Evolutionary conservation across 148 eudicot genomes (phyloP), one percentile per base, ranked within the genome.

Genomic region (Hydrangea macrophylla): DNA sequence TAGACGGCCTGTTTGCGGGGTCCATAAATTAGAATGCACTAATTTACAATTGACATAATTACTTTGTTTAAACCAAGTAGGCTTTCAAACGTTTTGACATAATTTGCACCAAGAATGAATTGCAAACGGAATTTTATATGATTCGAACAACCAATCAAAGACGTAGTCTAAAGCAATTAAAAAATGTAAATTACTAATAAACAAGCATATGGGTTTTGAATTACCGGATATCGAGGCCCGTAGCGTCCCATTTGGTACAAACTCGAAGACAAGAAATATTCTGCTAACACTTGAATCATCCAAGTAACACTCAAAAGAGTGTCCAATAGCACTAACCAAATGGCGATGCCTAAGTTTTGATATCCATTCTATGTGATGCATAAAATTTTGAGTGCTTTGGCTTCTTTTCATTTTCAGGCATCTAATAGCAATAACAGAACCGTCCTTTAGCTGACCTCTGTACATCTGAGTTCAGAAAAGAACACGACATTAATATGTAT

Each of bases 221-320:
- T 83, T 85, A 90, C 95, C 92, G 28, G 97, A 88, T 71, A 85
- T 70, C 98, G 96, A 94, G 69, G 84, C 78, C 79, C 92, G 79
- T 36, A 94, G 83, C 9, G 85, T 82, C 65, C 98, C 97, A 32
- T 86, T 90, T 53, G 97, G 89, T 22, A 86, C 86, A 70, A 85
- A 94, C 61, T 90, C 97, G 35, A 88, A 94, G 62, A 90, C 79
- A 2, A 94, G 84, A 71, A 94, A 88, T 65, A 94, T 75, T 81
- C 96, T 79, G 90, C 96, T 94, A 50, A 94, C 92, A 63, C 85
- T 94, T 18, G 97, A 86, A 82, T 88, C 98, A 40, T 94, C 97
- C 86, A 87, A 70, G 89, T 90, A 82, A 73, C 78, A 89, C 70
- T 94, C 97, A 27, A 90, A 94, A 82, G 96, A 94, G 76, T 94